Conservation (phyloP, 345 rosid genomes). For the Cardiospermum halicacabum region DNA sequence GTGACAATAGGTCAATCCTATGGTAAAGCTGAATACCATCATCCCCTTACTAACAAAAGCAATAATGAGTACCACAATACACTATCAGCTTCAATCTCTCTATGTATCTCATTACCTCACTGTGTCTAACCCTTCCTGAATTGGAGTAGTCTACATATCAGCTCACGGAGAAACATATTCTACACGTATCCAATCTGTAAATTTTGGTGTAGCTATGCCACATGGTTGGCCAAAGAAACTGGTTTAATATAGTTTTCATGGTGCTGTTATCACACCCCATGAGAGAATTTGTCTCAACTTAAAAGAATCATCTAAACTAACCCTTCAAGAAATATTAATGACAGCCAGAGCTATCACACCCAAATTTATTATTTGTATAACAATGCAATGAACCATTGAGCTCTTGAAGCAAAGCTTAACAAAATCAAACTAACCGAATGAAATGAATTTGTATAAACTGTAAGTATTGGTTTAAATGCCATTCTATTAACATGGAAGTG, state of each 20-base stretch:
- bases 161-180: too few relatives aligned
- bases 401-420: background rate
- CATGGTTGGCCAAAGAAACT: too few relatives aligned
- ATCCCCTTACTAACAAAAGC: too few relatives aligned
- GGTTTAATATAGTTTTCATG: background rate
- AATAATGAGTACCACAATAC: too few relatives aligned
- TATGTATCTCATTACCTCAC: too few relatives aligned
- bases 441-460: background rate
- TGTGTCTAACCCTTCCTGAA: too few relatives aligned
- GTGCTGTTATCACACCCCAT: background rate
- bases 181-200: too few relatives aligned
- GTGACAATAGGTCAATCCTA: too few relatives aligned
- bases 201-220: too few relatives aligned
- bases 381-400: background rate
- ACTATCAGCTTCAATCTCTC: too few relatives aligned
- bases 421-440: background rate
- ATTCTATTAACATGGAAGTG: background rate
- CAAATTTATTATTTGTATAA: background rate
- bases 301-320: background rate
- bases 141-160: too few relatives aligned
- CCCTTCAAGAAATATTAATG: background rate
- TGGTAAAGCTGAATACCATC: too few relatives aligned
- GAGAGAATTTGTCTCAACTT: background rate
- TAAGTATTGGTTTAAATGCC: background rate
- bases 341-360: background rate